Base-by-base conservation (phyloP, 495 filamentous ascomycete genomes). In the Penicillium coffeae region DNA sequence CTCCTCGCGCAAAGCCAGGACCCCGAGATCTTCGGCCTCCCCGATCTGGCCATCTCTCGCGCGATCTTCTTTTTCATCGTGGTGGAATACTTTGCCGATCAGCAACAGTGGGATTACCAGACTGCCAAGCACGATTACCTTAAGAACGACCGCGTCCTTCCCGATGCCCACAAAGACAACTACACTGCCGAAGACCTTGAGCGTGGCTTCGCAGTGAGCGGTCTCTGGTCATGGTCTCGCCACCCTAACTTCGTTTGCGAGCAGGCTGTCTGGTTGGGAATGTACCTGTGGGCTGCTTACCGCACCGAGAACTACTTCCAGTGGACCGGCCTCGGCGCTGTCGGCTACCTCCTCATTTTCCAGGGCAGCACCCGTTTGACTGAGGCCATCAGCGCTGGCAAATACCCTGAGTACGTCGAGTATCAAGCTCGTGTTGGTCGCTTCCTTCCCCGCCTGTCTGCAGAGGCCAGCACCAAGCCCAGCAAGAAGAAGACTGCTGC, bases 231-330 rank as follows among this genome's bases (percentile, higher is more conserved):
- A 0, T 88, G 79, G 62, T 87, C 82, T 48, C 82, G 94, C 8
- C 94, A 99, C 65, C 94, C 94, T 33, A 97, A 97, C 69, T 97
- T 96, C 60, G 80, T 85, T 21, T 87, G 88, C 33, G 94, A 99
- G 67, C 92, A 97, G 70, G 78, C 84, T 21, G 82, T 97, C 62
- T 99, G 94, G 94, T 66, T 95, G 30, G 61, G 78, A 20, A 61
- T 96, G 47, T 97, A 97, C 63, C 75, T 86, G 48, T 99, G 93
- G 93, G 78, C 77, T 51, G 89, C 85, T 68, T 89, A 75, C 63
- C 75, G 79, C 47, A 87, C 84, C 14, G 78, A 83, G 32, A 79
- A 71, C 7, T 76, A 82, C 39, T 82, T 80, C 63, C 90, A 86
- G 66, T 99, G 91, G 91, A 80, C 86, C 2, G 80, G 76, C 14